Evolutionary conservation across 139 green algal genomes (phyloP), one percentile per base, ranked within the genome.

Genomic region (Chlorella sp.): DNA sequence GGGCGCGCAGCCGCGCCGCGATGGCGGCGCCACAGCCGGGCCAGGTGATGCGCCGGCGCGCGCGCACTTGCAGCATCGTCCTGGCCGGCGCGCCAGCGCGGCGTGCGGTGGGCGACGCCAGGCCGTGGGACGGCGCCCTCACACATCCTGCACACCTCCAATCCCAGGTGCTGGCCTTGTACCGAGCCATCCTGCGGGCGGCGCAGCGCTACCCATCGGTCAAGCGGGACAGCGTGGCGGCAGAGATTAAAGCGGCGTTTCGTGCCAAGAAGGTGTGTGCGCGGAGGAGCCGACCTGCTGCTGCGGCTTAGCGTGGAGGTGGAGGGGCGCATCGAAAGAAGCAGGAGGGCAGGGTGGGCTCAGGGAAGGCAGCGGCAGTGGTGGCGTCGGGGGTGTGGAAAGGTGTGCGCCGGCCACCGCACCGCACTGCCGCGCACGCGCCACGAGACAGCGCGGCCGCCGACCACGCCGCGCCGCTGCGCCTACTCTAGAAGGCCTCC

Each of bases 241-340:
- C 45, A 0, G 83, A 92, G 21, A 96, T 96, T 38, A 90, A 89
- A 56, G 15, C 35, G 0, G 87, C 96, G 74, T 96, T 96, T 43
- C 70, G 77, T 5, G 82, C 75, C 0, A 92, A 95, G 72, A 92
- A 80, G 84, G 88, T 90, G 46, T 0, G 79, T 0, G 40, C 9
- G 15, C 1, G 67, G 0, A 6, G 17, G 1, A 25, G 8, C 29
- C 5, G 53, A 29, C 4, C 0, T 27, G 25, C 19, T 1, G 29
- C 19, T 35, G 40, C 3, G 17, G n/a, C 17, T 41, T n/a, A 9
- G 2, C 23, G 27, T 8, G 21, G 11, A 12, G 46, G 73, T 21
- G 4, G 38, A 21, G 36, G 4, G 25, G 29, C 9, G 41, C 6
- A 69, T 9, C 51, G 40, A 36, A 40, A 50, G 35, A n/a, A 51